These are phyloP conservation scores for Fusarium devonianum DNA, from an alignment of 2,329 filamentous ascomycete species.

Conservation along the genomic window DNA sequence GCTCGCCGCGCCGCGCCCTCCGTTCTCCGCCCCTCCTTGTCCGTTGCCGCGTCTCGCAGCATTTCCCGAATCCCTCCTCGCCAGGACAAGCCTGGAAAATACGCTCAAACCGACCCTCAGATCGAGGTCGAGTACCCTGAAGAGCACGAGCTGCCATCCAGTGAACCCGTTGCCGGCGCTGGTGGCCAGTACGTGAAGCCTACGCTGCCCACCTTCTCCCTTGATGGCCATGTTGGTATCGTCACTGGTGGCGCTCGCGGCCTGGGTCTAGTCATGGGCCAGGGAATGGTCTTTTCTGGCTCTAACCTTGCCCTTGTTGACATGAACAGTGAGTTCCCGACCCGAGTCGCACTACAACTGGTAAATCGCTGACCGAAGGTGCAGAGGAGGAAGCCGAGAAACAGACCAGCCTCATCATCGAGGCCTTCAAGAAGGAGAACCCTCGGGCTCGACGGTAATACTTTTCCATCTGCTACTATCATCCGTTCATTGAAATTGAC, in stretches of 20 bases:
- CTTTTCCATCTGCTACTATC: neutral
- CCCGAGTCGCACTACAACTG: neutral
- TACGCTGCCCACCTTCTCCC: slow-evolving; percentile 84
- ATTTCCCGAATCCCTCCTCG: slow-evolving; percentile 46
- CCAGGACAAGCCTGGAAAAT: slow-evolving; percentile 64
- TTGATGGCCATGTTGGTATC: slow-evolving; percentile 82
- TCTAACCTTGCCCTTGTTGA: slow-evolving; percentile 92
- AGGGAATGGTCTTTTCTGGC: slow-evolving; percentile 87
- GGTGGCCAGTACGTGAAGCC: slow-evolving; percentile 85
- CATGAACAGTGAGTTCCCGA: slow-evolving; percentile 75
- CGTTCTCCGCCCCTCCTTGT: slow-evolving; percentile 34
- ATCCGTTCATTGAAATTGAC: slow-evolving; percentile 10
- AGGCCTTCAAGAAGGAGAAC: slow-evolving; percentile 80
- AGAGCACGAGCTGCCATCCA: slow-evolving; percentile 75
- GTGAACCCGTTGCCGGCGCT: slow-evolving; percentile 74
- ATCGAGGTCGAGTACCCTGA: slow-evolving; percentile 82
- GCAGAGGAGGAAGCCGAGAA: slow-evolving; percentile 82
- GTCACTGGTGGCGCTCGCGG: slow-evolving; percentile 92
- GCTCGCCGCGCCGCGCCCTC: slow-evolving; percentile 38
- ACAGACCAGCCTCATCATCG: slow-evolving; percentile 76
- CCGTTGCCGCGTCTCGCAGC: slow-evolving; percentile 37
- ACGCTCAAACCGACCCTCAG: slow-evolving; percentile 80
- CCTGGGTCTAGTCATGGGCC: slow-evolving; percentile 89
- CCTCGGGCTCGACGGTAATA: slow-evolving; percentile 74
- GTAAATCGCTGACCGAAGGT: slow-evolving; percentile 20